A percentile compares a stretch with the other conserved stretches of the same genome.
These are phyloP conservation scores for Alopecurus myosuroides DNA, from an alignment of 176 grass and related monocot genomes.

Conservation along the genomic window DNA sequence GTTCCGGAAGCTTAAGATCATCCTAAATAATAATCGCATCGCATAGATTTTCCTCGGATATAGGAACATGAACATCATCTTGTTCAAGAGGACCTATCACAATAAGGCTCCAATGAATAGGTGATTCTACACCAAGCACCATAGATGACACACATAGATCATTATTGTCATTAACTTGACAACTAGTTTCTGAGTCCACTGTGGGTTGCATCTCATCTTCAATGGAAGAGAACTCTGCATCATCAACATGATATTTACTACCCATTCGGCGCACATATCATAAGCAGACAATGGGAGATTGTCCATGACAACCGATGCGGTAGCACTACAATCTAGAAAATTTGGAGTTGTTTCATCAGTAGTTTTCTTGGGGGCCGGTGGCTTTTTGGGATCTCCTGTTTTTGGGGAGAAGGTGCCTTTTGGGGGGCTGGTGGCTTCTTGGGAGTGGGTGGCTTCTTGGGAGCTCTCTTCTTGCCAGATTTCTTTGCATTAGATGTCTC, in stretches of 20 bases:
- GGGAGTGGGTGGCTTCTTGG: too few relatives aligned
- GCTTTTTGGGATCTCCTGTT: too few relatives aligned
- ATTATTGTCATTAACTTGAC: background rate
- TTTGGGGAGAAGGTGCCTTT: background rate
- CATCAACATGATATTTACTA: background rate
- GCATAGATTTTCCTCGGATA: background rate
- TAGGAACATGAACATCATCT: background rate
- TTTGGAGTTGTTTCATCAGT: background rate
- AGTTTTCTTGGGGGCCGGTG: background rate
- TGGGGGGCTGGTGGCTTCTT: background rate
- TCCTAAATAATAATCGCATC: background rate
- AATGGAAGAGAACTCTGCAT: background rate
- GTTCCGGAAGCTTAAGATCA: background rate
- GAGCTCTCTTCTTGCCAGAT: background rate
- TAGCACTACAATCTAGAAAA: background rate
- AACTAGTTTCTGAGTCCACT: background rate
- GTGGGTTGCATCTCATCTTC: background rate
- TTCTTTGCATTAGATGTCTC: too few relatives aligned
- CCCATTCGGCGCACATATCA: background rate
- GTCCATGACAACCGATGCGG: background rate
- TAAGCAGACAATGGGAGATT: background rate
- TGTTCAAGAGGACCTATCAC: background rate
- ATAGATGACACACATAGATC: background rate
- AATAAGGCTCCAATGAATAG: background rate
- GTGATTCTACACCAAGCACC: background rate